A percentile compares a stretch with the other conserved stretches of the same genome.
Evolutionary conservation across 257 asterid species (phyloP).

Genomic region (Solanum dulcamara): DNA sequence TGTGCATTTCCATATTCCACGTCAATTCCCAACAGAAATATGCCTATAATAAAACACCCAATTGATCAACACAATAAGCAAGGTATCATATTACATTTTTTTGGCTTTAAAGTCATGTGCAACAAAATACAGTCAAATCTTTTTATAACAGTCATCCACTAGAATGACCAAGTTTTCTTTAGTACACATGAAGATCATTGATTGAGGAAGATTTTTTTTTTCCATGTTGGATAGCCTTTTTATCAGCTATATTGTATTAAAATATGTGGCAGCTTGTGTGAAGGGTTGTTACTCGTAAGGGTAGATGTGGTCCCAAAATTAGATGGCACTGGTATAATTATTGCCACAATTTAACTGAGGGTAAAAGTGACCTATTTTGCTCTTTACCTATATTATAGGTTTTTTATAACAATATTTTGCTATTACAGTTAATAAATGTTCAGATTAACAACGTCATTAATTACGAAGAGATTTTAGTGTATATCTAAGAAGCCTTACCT

Average conservation of each 20-base stretch:
- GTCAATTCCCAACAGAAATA: neutral
- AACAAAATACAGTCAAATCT: neutral
- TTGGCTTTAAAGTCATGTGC: neutral
- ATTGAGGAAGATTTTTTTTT: neutral
- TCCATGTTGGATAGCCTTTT: neutral
- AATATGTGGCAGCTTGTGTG: neutral
- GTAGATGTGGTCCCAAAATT: too few relatives aligned
- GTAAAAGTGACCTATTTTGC: neutral
- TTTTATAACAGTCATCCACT: too few relatives aligned
- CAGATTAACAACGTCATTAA: too few relatives aligned
- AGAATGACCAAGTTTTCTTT: too few relatives aligned
- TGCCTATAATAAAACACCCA: neutral
- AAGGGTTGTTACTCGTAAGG: neutral
- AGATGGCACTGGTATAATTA: too few relatives aligned
- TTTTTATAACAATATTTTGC: too few relatives aligned
- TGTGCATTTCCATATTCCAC: neutral
- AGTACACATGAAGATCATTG: too few relatives aligned
- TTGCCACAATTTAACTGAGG: neutral
- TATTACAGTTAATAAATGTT: rapidly evolving
- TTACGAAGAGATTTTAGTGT: neutral
- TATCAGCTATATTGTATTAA: neutral
- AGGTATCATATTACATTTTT: too few relatives aligned
- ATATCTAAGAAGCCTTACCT: neutral
- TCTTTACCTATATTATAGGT: too few relatives aligned
- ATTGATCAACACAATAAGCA: neutral